Base-by-base conservation (phyloP, 192 early-diverging fungal genomes). In the Piromyces finnis region DNA sequence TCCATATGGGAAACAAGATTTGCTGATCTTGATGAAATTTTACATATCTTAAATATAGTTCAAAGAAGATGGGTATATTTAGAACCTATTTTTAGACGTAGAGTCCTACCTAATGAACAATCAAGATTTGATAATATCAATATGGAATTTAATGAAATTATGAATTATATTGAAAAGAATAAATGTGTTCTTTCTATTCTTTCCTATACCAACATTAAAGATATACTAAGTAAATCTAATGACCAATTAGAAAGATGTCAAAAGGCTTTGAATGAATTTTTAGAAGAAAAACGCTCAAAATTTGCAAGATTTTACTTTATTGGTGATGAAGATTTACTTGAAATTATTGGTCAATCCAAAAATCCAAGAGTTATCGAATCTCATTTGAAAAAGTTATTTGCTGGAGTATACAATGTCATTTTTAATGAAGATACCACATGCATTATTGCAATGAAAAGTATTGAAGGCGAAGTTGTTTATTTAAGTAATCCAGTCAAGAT, bases 231-330 rank as follows among this genome's bases (percentile, higher is more conserved):
- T 3, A 83, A 87, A 16, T 78, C 88, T 11, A 83, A 84, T 11
- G 89, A 90, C 77, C 89, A 90, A 79, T 85, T 90, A n/a, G 89
- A 90, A 36, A 59, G 89, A 77, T 90, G 87, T 77, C 88, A 90
- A 81, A 90, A 90, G 79, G 89, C 89, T 17, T 81, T 90, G 37
- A 89, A 90, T 77, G 89, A 90, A 51, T 90, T 88, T 81, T 79
- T 90, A 32, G 89, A 90, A 79, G 79, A 86, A 30, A 90, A 90
- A 79, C 82, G 89, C 30, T 80, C 81, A 1, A 81, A 81, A 29
- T 90, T 90, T 84, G 86, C 89, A 17, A 79, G 88, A 29, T 90
- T 90, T 78, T 90, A 90, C 83, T 90, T 90, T 79, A 83, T 90
- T 77, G 88, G 89, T 1, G 89, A 90, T 79, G 89, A 90, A 68